Base-by-base conservation (phyloP, 139 green algal genomes). In the Coelastrella sp. region DNA sequence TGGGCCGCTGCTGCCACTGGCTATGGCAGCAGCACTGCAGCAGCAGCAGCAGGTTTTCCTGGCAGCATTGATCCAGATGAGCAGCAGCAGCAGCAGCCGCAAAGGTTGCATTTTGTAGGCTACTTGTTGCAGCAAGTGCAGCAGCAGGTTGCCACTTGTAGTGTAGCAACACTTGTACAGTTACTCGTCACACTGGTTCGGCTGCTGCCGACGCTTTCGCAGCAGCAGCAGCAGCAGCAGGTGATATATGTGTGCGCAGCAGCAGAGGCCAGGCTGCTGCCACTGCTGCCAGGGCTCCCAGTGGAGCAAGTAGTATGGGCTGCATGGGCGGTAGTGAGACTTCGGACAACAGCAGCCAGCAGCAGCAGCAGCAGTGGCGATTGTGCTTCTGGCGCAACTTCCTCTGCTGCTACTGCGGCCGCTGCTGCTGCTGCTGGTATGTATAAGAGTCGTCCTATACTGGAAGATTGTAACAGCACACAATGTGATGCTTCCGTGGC, bases 1-100 rank as follows among this genome's bases (percentile, higher is more conserved):
- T 77, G 65, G 82, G 82, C 82, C n/a, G 81, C 20, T 76, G 82
- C 82, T 61, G 82, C 64, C 32, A 79, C 64, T 13, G 10, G 65
- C 13, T 88, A 86, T 86, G n/a, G 22, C n/a, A 60, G 20, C 81
- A 80, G 65, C 82, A 88, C 82, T 78, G 22, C 74, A 58, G 23
- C 23, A 59, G 7, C 10, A 57, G 32, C n/a, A 80, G 23, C n/a
- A 59, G 5, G 2, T 11, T 22, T 11, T 32, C 73, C 17, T 54
- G 16, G 7, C 8, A 20, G 73, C 14, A 6, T 78, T 78, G 73
- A 32, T 78, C 11, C 2, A 10, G n/a, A 16, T 32, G 64, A 78
- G 32, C 82, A 87, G 22, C 74, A 80, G 23, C 23, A 59, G 7
- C n/a, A 80, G 7, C 14, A 76, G 4, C 16, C 54, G 0, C n/a